Base-by-base conservation (phyloP, 345 rosid genomes). In the Dipteronia sinensis region DNA sequence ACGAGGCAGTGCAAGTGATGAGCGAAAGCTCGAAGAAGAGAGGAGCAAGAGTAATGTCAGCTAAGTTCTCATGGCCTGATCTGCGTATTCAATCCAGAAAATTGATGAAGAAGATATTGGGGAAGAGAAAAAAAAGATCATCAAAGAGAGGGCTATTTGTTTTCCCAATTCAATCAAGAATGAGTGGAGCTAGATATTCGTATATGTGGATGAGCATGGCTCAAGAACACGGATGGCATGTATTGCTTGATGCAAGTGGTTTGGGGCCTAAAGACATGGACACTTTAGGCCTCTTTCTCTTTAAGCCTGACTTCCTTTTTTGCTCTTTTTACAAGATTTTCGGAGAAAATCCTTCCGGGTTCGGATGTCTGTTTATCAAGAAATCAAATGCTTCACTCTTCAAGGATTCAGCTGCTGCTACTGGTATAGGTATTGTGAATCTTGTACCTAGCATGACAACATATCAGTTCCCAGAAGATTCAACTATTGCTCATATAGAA, bases 181-280 rank as follows among this genome's bases (percentile, higher is more conserved):
- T 89, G 40, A 95, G 89, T 2, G 99, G 99, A 65, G 80, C 87
- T 12, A 85, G 88, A 49, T 95, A 95, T 69, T 87, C 98, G 0
- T 93, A 91, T 62, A 62, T 69, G n/a, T 95, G 99, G 99, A 89
- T 95, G 97, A 88, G 76, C 69, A 29, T 85, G 70, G 99, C 97
- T 51, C 85, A 72, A 17, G 97, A 92, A 78, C 86, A 87, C 73
- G 91, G 93, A 1, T 93, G 99, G 99, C 90, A 92, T 27, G 94
- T 92, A 16, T 71, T 93, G 85, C 92, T 95, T 22, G 98, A 95
- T 63, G 94, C 97, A 1, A 87, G 85, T 55, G 93, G 94, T 25
- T 79, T 93, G 65, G 89, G 94, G 31, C 85, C 92, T 10, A 95
- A 93, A 72, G 92, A 91, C 53, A 95, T 95, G 98, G 98, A 95